phyloP scores from a whole-genome alignment of 805 yeast species.

The Spathaspora arborariae region DNA sequence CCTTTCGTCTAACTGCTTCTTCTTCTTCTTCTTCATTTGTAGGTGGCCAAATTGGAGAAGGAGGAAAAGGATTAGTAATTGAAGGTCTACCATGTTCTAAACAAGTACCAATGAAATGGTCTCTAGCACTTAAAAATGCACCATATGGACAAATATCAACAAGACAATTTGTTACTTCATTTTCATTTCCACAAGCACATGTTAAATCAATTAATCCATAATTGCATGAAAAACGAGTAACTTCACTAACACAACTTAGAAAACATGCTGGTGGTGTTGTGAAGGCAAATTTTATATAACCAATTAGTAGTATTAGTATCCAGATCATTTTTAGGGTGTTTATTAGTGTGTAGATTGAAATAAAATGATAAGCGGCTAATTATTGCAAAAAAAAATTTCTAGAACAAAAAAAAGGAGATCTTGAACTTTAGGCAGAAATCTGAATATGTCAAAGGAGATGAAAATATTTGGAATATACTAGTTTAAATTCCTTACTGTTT shows the following conservation, averaged over 20 bases:
- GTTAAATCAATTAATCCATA: slow-evolving; percentile 29
- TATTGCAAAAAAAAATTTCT: background rate
- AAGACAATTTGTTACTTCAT: slow-evolving; percentile 40
- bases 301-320: background rate
- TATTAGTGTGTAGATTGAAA: background rate
- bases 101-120: slow-evolving; percentile 48
- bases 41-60: slow-evolving; percentile 6
- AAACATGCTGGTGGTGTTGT: slow-evolving; percentile 53
- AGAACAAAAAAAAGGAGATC: background rate
- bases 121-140: slow-evolving; percentile 40
- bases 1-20: background rate
- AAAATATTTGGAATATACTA: background rate
- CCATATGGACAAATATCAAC: slow-evolving; percentile 45
- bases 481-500: too few relatives aligned
- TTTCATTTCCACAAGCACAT: slow-evolving; percentile 37
- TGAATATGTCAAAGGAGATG: background rate
- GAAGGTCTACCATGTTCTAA: slow-evolving; percentile 27
- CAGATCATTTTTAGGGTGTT: background rate
- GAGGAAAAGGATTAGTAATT: slow-evolving; percentile 9
- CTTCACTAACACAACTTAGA: slow-evolving; percentile 36
- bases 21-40: background rate
- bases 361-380: background rate
- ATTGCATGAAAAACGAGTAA: slow-evolving; percentile 30
- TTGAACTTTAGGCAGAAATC: background rate
- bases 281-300: background rate